phyloP scores from a whole-genome alignment of 176 grass and related monocot genomes.

The Chrysopogon serrulatus region DNA sequence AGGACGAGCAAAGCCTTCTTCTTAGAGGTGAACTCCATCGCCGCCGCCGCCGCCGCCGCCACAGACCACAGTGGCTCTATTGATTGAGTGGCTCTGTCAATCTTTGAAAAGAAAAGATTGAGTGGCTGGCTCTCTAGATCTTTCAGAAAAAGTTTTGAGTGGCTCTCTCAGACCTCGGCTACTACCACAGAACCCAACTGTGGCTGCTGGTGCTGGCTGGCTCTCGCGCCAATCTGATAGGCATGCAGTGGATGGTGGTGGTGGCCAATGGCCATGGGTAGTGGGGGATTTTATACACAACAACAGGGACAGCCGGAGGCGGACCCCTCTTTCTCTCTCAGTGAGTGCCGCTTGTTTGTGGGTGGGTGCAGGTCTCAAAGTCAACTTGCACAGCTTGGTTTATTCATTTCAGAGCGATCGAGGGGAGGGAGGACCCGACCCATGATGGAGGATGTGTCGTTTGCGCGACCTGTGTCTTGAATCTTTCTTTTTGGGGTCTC shows the following conservation, averaged over 20 bases:
- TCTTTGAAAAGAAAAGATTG: too few species aligned
- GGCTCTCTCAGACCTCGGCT: neutral
- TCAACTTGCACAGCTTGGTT: neutral
- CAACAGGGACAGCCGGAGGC: too few species aligned
- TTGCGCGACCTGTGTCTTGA: neutral
- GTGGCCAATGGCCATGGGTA: neutral
- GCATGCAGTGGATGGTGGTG: neutral
- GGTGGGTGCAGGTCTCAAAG: neutral
- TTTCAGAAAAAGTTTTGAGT: neutral
- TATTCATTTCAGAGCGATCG: neutral
- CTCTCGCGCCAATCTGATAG: neutral
- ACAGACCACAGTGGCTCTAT: neutral
- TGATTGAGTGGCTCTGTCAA: neutral
- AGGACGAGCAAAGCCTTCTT: conserved; percentile 30
- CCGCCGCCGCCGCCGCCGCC: too few species aligned
- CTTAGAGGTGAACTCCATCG: conserved; percentile 1
- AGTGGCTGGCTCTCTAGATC: neutral
- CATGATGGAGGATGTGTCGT: neutral
- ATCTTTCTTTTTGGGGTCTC: neutral
- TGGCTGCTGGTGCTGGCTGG: neutral
- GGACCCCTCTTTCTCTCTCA: neutral
- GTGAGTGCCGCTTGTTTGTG: neutral
- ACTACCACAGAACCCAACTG: neutral
- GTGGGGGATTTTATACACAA: conserved; percentile 34
- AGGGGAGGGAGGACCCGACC: neutral